phyloP scores from a whole-genome alignment of 768 basidiomycete genomes.

The Kwoniella dejecticola region DNA sequence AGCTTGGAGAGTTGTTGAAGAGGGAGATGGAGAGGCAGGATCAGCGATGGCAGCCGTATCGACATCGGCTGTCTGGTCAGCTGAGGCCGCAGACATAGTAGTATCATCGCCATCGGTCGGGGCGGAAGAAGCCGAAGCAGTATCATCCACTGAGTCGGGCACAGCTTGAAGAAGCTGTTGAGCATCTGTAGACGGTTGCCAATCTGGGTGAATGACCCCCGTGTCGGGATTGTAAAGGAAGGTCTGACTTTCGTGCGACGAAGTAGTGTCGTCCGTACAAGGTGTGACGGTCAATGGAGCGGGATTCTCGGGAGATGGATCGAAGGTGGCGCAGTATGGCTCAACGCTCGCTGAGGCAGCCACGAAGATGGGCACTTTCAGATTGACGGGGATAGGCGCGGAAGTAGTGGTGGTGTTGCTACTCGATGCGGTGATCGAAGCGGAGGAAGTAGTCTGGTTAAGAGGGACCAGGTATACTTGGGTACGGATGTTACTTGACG shows the following conservation, averaged over 20 bases:
- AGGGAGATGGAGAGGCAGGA: neutral
- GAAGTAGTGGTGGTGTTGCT: constrained; percentile 17
- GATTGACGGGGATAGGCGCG: constrained; percentile 55
- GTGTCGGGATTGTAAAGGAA: constrained; percentile 64
- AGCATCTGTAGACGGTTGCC: constrained; percentile 48
- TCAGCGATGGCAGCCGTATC: neutral
- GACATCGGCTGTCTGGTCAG: neutral
- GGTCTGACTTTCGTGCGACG: constrained; percentile 61
- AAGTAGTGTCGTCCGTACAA: constrained; percentile 55
- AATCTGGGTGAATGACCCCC: constrained; percentile 64
- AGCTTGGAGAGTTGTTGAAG: constrained; percentile 22
- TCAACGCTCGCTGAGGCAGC: constrained; percentile 55
- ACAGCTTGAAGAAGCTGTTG: constrained; percentile 30
- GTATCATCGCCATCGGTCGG: constrained; percentile 53
- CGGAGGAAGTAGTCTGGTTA: constrained; percentile 17
- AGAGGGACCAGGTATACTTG: constrained; percentile 58
- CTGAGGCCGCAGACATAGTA: constrained; percentile 25
- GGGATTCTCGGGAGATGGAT: constrained; percentile 61
- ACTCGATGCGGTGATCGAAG: constrained; percentile 19
- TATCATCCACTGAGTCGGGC: constrained; percentile 27
- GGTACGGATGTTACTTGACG: constrained; percentile 61
- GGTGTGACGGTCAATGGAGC: constrained; percentile 61
- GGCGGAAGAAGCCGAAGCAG: too few relatives aligned
- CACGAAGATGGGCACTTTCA: constrained; percentile 61
- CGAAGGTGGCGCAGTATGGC: constrained; percentile 66